Base-by-base conservation (phyloP, 495 filamentous ascomycete species). In the Daldinia bambusicola region DNA sequence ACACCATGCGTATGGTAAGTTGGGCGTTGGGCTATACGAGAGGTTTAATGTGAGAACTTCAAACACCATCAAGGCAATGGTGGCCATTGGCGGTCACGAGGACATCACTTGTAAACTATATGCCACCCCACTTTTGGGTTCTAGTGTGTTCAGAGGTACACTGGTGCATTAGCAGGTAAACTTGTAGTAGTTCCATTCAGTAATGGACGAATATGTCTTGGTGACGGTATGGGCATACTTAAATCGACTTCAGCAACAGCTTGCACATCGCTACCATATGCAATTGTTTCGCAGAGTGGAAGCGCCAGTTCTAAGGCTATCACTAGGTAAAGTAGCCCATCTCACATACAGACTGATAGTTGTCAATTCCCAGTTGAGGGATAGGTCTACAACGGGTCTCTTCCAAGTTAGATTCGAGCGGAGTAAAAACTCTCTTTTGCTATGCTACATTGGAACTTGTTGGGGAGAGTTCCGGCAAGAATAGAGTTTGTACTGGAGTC, bases 41-140 rank as follows among this genome's bases (percentile, higher is more conserved):
- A 58, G 52, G 53, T 43, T 20, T 58, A 62, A 41, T 52, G 66
- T 52, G 43, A 20, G 5, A 32, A 6, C 50, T 6, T 58, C 32
- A 63, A 58, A 69, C 66, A 58, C 53, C 53, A 63, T 30, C 26
- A 30, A 6, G n/a, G 30, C 1, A 30, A 31, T 31, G 52, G 45
- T 34, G 51, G 2, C 38, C 50, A 16, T 40, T 62, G 40, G 48
- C 58, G 58, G 48, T 62, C 51, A 51, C 48, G 48, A 55, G 37
- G 61, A n/a, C 26, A 34, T 50, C 34, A 10, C 5, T n/a, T 32
- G 13, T 16, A 22, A 48, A 48, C 43, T 48, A 48, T 48, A 22
- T 48, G 43, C 22, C 43, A 1, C 18, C 9, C 43, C 16, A 48
- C 22, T 48, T 12, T 6, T 4, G 18, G 18, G 16, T 18, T 48